Conservation (phyloP, 352 stramenopile species). For the Phytophthora pluvialis region DNA sequence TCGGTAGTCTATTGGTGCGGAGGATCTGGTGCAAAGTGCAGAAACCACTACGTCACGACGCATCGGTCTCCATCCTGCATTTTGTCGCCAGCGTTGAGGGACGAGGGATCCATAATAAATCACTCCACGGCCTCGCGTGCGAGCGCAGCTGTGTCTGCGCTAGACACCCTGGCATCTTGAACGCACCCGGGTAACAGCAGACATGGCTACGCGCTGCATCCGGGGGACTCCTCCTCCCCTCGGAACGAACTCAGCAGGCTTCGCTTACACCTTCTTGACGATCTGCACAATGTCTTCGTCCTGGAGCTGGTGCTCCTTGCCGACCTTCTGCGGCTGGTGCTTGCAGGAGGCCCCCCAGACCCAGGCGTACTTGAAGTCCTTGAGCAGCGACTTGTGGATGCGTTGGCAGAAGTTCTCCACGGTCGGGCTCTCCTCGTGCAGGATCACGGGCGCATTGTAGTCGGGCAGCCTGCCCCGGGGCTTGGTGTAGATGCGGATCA, state of each 20-base stretch:
- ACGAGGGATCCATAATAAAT: slow-evolving; percentile 28
- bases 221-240: neutral
- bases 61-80: neutral
- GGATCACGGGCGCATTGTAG: slow-evolving; percentile 97
- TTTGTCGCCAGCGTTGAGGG: slow-evolving; percentile 10
- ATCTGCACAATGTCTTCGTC: slow-evolving; percentile 99
- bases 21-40: no score
- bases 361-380: slow-evolving; percentile 95
- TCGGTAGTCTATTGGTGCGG: slow-evolving; percentile 21
- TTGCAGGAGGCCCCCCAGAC: slow-evolving; percentile 98
- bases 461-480: slow-evolving; percentile 95
- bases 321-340: slow-evolving; percentile 98
- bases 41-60: no score
- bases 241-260: slow-evolving; percentile 1
- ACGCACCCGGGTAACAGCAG: neutral
- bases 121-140: slow-evolving; percentile 9
- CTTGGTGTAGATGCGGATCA: slow-evolving; percentile 99
- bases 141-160: slow-evolving; percentile 9
- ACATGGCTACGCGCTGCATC: slow-evolving; percentile 1
- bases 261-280: slow-evolving; percentile 92
- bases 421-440: slow-evolving; percentile 94
- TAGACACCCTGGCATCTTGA: slow-evolving; percentile 4
- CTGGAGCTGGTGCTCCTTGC: slow-evolving; percentile 97
- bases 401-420: slow-evolving; percentile 97
- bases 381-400: slow-evolving; percentile 91